Conservation (phyloP, 2,329 filamentous ascomycete genomes). For the Dothidotthia symphoricarpi region DNA sequence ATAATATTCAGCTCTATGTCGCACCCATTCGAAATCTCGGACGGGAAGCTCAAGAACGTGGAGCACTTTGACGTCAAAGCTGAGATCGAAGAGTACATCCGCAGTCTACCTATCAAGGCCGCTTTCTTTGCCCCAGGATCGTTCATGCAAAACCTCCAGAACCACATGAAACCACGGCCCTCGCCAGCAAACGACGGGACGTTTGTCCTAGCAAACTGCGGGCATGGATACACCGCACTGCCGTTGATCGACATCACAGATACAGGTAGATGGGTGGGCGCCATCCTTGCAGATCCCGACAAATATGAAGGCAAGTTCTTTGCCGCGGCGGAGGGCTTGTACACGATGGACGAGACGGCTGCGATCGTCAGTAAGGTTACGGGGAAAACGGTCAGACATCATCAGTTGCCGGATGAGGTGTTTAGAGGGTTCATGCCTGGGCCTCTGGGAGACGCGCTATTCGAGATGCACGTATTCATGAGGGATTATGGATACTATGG, state of each 20-base stretch:
- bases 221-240: conserved; percentile 22
- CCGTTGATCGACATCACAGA: conserved; percentile 51
- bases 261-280: conserved; percentile 46
- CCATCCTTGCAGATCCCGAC: conserved; percentile 47
- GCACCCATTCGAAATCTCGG: conserved; percentile 25
- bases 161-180: conserved; percentile 15
- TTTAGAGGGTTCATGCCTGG: conserved; percentile 24
- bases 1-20: conserved; percentile 42
- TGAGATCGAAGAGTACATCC: conserved; percentile 56
- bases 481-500: conserved; percentile 37
- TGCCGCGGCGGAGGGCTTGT: conserved; percentile 45
- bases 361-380: conserved; percentile 42
- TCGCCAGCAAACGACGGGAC: conserved; percentile 22
- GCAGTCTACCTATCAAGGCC: conserved; percentile 48
- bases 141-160: conserved; percentile 56
- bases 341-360: conserved; percentile 44
- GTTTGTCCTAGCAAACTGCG: conserved; percentile 21
- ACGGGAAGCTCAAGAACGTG: conserved; percentile 38
- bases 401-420: conserved; percentile 27
- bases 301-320: conserved; percentile 48
- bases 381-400: conserved; percentile 38
- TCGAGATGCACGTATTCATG: conserved; percentile 27
- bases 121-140: conserved; percentile 56
- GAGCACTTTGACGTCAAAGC: conserved; percentile 60
- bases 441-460: conserved; percentile 18